Evolutionary conservation across 345 rosid species (phyloP), one percentile per base, ranked within the genome.

Genomic region (Murraya koenigii): DNA sequence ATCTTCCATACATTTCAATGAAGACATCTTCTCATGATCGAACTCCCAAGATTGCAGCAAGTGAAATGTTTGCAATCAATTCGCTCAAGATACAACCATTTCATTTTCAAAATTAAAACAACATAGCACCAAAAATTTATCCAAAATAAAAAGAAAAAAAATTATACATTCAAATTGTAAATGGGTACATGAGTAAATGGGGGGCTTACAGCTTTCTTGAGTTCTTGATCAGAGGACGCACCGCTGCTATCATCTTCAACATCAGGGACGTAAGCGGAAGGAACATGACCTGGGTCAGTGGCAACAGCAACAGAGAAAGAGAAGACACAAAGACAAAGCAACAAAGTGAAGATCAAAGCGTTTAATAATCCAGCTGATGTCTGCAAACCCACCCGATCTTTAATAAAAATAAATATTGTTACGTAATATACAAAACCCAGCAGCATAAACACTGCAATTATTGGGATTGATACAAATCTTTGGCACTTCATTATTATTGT

Each of bases 231-330:
- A 39, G 73, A 78, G 20, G 69, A 44, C 17, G 49, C 5, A 13
- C 49, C 54, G 33, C 20, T 62, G 59, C 44, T 30, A 77, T 52
- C 82, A 78, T 59, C 81, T 82, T 92, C 97, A 66, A 89, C 85
- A 80, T 92, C 97, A 84, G 92, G 93, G 49, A 79, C 74, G 80
- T 77, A 92, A 72, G 90, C 80, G 15, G 87, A 67, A 7, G 94
- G 92, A 58, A 87, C 90, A 59, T 80, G 78, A 66, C 97, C 94
- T 66, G 97, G 91, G 72, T 88, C 93, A 28, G 85, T 71, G 17
- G 87, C 62, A 81, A 89, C 87, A 71, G 87, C 81, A 41, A 82
- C 73, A 22, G 60, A 65, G 74, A 88, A 88, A 33, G 92, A 87
- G 64, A 83, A 70, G 72, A 89, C 72, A 78, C 83, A 92, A 39